Base-by-base conservation (phyloP, 768 basidiomycete genomes). In the Termitomyces sp. region DNA sequence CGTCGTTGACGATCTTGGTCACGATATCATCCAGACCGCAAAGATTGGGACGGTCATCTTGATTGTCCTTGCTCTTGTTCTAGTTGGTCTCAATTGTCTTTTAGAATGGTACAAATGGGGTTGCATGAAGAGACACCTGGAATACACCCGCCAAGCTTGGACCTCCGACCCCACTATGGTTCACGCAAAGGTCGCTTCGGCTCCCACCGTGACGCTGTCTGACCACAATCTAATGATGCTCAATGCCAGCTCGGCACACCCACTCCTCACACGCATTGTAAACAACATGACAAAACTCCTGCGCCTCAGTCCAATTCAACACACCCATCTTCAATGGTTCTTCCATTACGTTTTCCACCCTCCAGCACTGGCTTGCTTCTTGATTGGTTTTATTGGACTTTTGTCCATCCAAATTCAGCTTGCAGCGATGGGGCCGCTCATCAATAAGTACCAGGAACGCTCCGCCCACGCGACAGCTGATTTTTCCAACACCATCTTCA, bases 91-190 rank as follows among this genome's bases (percentile, higher is more conserved):
- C 33, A 82, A 94, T 68, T 88, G 84, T 59, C 67, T 85, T 3
- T 73, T 95, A 62, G 91, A 94, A 62, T 94, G 92, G 89, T 94
- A 86, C 77, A 89, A 88, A 64, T 97, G 93, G 89, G 77, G 80
- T 12, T 83, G 73, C 66, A 78, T 90, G 67, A 82, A 82, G 70
- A 62, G 60, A 3, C 85, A 91, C 62, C 72, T 94, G 54, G 78
- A 79, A 62, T 76, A 76, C 54, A 91, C 86, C 5, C 88, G 91
- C 41, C 79, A 86, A 59, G 89, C 88, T 3, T 93, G 91, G 89
- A 68, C 70, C 52, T 73, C 84, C 2, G 90, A 94, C 66, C 89
- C 89, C 6, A 83, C 85, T 11, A 72, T 83, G 52, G 66, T 73
- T 56, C 79, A 83, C 22, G 52, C 66, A 38, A 70, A 73, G 44